Evolutionary conservation across 2,329 filamentous ascomycete genomes (phyloP), one percentile per base, ranked within the genome.

Genomic region (Elsinoe arachidis): DNA sequence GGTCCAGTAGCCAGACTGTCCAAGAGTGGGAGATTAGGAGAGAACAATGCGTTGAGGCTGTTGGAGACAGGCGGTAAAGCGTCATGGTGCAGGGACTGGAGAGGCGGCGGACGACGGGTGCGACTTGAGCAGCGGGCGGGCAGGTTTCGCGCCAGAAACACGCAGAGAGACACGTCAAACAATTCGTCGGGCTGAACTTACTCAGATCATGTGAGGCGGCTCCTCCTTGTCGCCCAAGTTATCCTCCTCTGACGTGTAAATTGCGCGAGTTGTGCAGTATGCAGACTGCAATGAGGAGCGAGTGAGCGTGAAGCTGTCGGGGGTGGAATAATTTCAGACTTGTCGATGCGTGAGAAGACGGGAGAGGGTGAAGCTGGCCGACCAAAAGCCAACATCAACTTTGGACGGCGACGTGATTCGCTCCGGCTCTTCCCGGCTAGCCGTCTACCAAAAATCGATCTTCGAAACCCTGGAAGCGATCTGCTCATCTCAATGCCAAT

Each of bases 61-160:
- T 47, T 47, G 21, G 54, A 56, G 54, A 56, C 54, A 56, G 41
- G 54, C 54, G 54, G 54, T 56, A 56, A 56, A 56, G 54, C 38
- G 39, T 56, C 39, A 55, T 53, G 49, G 35, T 53, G 49, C 49
- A 53, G 49, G 49, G 35, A 39, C 19, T 35, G 14, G 9, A n/a
- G 26, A 26, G 34, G 34, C 49, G 34, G 49, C 49, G 49, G 47
- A 23, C 44, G 23, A 41, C 38, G 33, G 41, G 19, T 19, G 26
- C 41, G 41, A 23, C 21, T 46, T 46, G 49, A 21, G 26, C 34
- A 34, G 35, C 49, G 49, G 41, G 33, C 49, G 49, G 26, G 26
- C 26, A 38, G 33, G 33, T 53, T 53, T 53, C 49, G 49, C 33
- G 35, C 34, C 33, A 33, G 49, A 26, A 38, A 35, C 26, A 53